These are phyloP conservation scores for Fusarium odoratissimum DNA, from an alignment of 2,329 filamentous ascomycete species.

Conservation along the genomic window DNA sequence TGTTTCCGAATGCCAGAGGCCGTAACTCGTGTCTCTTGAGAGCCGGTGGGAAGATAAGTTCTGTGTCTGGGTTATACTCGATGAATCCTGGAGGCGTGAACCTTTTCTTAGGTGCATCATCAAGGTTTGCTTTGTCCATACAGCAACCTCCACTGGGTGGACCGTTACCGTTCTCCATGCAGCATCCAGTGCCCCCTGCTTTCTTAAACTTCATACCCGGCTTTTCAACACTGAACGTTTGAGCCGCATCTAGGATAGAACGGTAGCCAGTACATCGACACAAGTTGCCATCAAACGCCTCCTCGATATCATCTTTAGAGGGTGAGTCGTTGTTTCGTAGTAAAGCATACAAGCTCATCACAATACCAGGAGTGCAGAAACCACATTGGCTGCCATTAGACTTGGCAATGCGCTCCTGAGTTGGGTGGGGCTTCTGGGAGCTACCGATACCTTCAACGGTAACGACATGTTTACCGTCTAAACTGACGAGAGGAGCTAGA, in stretches of 20 bases:
- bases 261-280: constrained; percentile 96
- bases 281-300: constrained; percentile 96
- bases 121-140: constrained; percentile 66
- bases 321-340: constrained; percentile 85
- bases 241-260: constrained; percentile 92
- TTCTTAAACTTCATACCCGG: constrained; percentile 57
- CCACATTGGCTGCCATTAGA: constrained; percentile 92
- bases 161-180: constrained; percentile 72
- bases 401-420: constrained; percentile 91
- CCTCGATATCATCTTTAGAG: constrained; percentile 86
- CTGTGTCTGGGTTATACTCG: constrained; percentile 91
- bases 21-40: constrained; percentile 85
- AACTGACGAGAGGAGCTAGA: constrained; percentile 88
- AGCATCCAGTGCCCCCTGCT: constrained; percentile 69
- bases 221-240: constrained; percentile 78
- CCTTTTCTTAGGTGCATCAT: constrained; percentile 67
- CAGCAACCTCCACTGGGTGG: constrained; percentile 69
- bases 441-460: constrained; percentile 97
- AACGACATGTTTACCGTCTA: constrained; percentile 98
- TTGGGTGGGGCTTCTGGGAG: constrained; percentile 85
- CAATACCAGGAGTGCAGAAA: constrained; percentile 97
- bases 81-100: constrained; percentile 94
- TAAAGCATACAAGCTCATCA: constrained; percentile 96
- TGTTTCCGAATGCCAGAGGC: constrained; percentile 91
- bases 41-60: constrained; percentile 92